Evolutionary conservation across 2,329 filamentous ascomycete genomes (phyloP).

Genomic region (Claviceps monticola): DNA sequence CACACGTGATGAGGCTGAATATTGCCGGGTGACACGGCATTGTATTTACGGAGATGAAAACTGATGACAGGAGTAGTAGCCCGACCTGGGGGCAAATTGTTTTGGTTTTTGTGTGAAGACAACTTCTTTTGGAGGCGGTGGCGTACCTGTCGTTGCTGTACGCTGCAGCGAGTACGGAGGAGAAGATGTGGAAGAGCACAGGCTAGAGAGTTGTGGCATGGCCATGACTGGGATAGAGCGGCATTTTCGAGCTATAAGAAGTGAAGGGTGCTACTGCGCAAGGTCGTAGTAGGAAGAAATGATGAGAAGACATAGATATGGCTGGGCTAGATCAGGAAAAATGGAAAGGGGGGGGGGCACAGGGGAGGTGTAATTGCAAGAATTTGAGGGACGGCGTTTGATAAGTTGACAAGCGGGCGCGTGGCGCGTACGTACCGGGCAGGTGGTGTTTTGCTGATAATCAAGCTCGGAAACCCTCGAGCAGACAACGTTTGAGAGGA

Average conservation of each 20-base stretch:
- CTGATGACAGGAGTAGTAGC: neutral
- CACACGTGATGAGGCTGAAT: too few relatives aligned
- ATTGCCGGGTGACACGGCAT: too few relatives aligned
- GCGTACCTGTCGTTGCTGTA: slow-evolving; percentile 1
- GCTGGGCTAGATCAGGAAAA: neutral
- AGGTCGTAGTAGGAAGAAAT: too few relatives aligned
- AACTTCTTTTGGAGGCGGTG: neutral
- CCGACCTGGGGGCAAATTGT: neutral
- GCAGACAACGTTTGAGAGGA: neutral
- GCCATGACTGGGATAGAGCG: neutral
- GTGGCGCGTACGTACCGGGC: neutral
- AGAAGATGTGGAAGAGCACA: neutral
- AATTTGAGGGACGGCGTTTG: neutral
- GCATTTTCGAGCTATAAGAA: too few relatives aligned
- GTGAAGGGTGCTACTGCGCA: too few relatives aligned
- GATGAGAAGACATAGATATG: neutral
- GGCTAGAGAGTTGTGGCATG: neutral
- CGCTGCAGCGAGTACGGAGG: neutral
- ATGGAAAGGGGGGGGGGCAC: neutral
- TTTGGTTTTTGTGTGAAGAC: too few relatives aligned
- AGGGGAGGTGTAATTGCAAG: neutral
- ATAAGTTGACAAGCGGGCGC: neutral
- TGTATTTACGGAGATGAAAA: neutral
- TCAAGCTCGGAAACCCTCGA: neutral
- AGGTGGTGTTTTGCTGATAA: neutral